Conservation (phyloP, 306 rosid species). For the Fragaria vesca region DNA sequence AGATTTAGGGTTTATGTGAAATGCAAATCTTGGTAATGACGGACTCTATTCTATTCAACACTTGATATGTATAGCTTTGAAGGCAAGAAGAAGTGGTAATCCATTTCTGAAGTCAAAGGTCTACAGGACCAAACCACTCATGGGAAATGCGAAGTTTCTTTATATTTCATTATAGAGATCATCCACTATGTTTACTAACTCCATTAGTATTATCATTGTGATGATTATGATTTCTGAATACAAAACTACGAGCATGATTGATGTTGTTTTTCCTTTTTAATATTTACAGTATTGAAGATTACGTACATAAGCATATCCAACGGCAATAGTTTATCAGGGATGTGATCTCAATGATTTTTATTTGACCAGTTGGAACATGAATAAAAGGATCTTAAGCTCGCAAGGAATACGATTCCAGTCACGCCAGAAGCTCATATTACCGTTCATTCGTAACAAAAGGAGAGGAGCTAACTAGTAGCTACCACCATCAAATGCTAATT, state of each 20-base stretch:
- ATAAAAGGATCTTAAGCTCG: neutral
- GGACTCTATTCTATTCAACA: neutral
- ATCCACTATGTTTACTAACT: neutral
- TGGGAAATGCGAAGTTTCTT: too few relatives aligned
- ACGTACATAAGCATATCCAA: neutral
- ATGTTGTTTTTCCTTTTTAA: neutral
- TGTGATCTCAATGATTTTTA: neutral
- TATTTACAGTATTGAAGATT: neutral
- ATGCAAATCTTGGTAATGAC: neutral
- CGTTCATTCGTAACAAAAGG: neutral
- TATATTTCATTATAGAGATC: neutral
- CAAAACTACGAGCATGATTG: neutral
- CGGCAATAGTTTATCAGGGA: neutral
- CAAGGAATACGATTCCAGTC: neutral
- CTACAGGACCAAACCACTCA: neutral
- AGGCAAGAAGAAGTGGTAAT: neutral
- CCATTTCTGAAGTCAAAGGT: slow-evolving; percentile 8
- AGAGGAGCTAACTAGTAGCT: neutral
- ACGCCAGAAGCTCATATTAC: neutral
- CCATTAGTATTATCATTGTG: neutral
- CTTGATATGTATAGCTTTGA: neutral
- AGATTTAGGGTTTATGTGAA: neutral
- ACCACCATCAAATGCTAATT: neutral
- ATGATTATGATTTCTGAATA: neutral
- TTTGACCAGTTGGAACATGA: neutral